Percentiles rank a stretch among this genome's conserved stretches.
Evolutionary conservation across 2,329 filamentous ascomycete genomes (phyloP).

Genomic region (Fusarium temperatum): DNA sequence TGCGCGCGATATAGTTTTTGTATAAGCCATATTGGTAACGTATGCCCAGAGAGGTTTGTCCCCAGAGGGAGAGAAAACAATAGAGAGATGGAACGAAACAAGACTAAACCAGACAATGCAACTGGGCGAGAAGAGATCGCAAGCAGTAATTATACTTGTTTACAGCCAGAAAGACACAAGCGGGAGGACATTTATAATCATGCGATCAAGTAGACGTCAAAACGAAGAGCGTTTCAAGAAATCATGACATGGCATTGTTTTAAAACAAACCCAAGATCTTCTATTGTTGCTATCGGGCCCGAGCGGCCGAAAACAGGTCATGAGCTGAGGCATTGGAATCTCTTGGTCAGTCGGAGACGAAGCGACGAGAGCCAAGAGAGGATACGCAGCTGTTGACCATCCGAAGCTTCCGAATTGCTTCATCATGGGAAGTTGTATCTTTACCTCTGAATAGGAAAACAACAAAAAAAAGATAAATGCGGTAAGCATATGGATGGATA

Average conservation of each 20-base stretch:
- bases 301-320: neutral
- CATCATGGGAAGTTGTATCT: conserved; percentile 6
- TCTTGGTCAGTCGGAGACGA: neutral
- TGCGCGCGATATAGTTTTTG: neutral
- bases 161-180: neutral
- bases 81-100: neutral
- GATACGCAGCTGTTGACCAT: neutral
- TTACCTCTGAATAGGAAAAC: neutral
- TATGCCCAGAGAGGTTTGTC: neutral
- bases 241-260: conserved; percentile 17
- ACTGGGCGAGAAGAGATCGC: neutral
- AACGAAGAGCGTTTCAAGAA: conserved; percentile 24
- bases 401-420: conserved; percentile 45
- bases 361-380: conserved; percentile 9
- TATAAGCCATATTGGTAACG: neutral
- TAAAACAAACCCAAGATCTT: conserved; percentile 7
- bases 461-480: neutral
- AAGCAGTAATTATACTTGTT: neutral
- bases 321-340: neutral
- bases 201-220: conserved; percentile 9
- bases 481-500: conserved; percentile 19
- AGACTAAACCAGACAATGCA: neutral
- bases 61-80: neutral
- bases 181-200: neutral
- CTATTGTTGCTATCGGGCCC: neutral